Percentiles rank a stretch among this genome's conserved stretches.
These are phyloP conservation scores for Ascomycota sp. DNA, from an alignment of 2,329 filamentous ascomycete genomes.

Conservation along the genomic window DNA sequence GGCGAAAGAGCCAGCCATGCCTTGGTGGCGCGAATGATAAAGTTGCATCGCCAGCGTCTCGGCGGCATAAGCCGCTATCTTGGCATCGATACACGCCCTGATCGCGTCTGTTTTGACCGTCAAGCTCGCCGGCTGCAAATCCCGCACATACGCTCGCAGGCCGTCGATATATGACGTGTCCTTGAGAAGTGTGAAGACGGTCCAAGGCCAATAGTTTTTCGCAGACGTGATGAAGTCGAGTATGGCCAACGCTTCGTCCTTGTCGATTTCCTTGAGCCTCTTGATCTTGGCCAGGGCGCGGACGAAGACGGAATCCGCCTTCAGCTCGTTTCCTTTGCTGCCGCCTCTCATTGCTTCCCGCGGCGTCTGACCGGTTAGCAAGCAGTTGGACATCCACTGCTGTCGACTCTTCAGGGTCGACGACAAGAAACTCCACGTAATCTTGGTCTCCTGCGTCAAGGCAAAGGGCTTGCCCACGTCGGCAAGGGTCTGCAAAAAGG, in stretches of 20 bases:
- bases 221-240: slow-evolving; percentile 74
- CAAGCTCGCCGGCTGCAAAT: slow-evolving; percentile 29
- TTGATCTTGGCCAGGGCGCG: slow-evolving; percentile 53
- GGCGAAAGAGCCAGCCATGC: slow-evolving; percentile 42
- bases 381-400: slow-evolving; percentile 87
- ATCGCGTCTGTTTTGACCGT: slow-evolving; percentile 33
- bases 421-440: slow-evolving; percentile 71
- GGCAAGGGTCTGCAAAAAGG: slow-evolving; percentile 62
- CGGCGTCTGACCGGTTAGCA: slow-evolving; percentile 74
- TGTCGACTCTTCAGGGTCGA: slow-evolving; percentile 75
- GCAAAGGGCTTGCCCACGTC: slow-evolving; percentile 57
- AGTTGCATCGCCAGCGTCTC: slow-evolving; percentile 84
- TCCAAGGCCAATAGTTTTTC: slow-evolving; percentile 93
- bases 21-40: slow-evolving; percentile 63
- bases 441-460: slow-evolving; percentile 40
- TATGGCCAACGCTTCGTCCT: slow-evolving; percentile 50
- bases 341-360: slow-evolving; percentile 47
- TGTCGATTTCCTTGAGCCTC: slow-evolving; percentile 40
- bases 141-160: slow-evolving; percentile 48
- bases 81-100: slow-evolving; percentile 39
- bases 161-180: slow-evolving; percentile 54
- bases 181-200: slow-evolving; percentile 57
- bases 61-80: slow-evolving; percentile 62
- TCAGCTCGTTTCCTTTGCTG: slow-evolving; percentile 26
- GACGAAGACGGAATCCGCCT: slow-evolving; percentile 45